Base-by-base conservation (phyloP, 768 basidiomycete genomes). In the Antrodiella citrinella region DNA sequence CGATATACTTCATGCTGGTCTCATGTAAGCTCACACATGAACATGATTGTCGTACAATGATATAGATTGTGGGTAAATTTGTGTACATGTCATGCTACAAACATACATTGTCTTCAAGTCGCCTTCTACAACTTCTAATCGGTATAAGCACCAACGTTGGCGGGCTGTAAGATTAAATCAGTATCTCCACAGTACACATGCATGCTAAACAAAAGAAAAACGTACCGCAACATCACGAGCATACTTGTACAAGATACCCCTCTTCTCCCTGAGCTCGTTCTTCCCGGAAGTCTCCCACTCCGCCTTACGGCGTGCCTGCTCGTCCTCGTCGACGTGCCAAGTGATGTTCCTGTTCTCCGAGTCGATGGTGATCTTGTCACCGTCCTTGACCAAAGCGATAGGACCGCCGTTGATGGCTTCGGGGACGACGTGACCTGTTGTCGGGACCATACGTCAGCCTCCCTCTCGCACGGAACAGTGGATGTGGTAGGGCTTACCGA, bases 151-250 rank as follows among this genome's bases (percentile, higher is more conserved):
- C 90, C 90, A 46, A 81, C 68, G 60, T 75, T 89, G 44, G 90
- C 90, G 50, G 89, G 84, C 90, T 91, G 55, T 35, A 41, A 20
- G 41, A 43, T 43, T 43, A 18, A 22, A 18, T 43, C 21, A 43
- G 41, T 18, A 23, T 50, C 59, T 45, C 54, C 49, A 22, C 26
- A 47, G 23, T 50, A 7, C 13, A 23, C 9, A 15, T 20, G 44
- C 51, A 53, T 39, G 39, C 44, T 50, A 41, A 11, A 11, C 19
- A 44, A 30, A n/a, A 47, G 24, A 51, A 44, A 56, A 9, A 42
- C 88, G 76, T 61, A 91, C 90, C 49, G 84, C 85, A 47, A 91
- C 91, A 63, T 91, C 89, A 57, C 89, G 71, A 11, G 89, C 89
- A 65, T 92, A 94, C 62, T 86, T 76, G 61, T 78, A 74, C 53